These are phyloP conservation scores for Hsuehochloa calcarea DNA, from an alignment of 176 grass and related monocot genomes.

Conservation along the genomic window DNA sequence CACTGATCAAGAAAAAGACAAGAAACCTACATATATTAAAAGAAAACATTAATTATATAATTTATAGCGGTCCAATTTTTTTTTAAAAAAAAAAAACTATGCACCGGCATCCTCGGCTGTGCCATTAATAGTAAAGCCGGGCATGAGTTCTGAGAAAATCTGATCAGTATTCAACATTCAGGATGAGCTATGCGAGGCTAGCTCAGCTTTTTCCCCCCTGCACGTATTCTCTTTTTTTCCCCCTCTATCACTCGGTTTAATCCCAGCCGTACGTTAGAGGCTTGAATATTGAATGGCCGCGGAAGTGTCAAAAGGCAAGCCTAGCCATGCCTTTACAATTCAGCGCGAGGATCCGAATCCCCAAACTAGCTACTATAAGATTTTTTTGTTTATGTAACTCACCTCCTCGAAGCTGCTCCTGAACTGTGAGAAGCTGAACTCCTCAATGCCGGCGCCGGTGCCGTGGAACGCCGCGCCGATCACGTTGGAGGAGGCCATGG, in stretches of 20 bases:
- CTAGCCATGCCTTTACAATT: not conserved
- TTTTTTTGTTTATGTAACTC: not conserved
- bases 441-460: conserved; percentile 4
- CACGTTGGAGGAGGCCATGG: not conserved
- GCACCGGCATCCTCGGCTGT: not conserved
- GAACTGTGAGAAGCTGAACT: conserved; percentile 65
- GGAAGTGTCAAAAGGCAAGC: not conserved
- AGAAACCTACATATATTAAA: not conserved
- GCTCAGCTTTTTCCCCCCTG: not conserved
- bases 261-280: not conserved
- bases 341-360: not conserved
- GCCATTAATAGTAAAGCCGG: not conserved
- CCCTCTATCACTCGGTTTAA: not conserved
- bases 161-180: not conserved
- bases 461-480: not conserved
- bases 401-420: conserved; percentile 67
- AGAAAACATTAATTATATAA: not conserved
- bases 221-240: too few relatives aligned
- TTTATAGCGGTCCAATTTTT: not conserved
- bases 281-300: not conserved
- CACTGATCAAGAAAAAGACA: not conserved
- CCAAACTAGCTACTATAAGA: not conserved
- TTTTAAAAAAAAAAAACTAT: not conserved
- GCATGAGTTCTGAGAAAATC: not conserved
- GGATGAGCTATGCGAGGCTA: not conserved